Evolutionary conservation across 2,329 filamentous ascomycete genomes (phyloP).

Genomic region (Dothiorella sarmentorum): DNA sequence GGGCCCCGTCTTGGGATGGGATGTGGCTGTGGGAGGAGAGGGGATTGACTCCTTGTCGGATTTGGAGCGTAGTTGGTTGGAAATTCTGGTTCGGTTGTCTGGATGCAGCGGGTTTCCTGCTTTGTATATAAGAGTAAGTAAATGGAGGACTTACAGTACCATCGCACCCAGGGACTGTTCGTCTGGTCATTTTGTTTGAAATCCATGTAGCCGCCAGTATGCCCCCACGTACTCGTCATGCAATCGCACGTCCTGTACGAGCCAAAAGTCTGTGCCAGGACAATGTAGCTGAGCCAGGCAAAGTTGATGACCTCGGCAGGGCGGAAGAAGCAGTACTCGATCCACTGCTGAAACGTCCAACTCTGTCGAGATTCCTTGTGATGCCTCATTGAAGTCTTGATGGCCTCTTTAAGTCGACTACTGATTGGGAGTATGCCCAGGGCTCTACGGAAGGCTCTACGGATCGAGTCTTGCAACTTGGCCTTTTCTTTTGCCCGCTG

Average conservation of each 20-base stretch:
- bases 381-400: not conserved
- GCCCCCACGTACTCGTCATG: slow-evolving; percentile 37
- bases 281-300: slow-evolving; percentile 37
- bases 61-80: no score
- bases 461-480: slow-evolving; percentile 6
- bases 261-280: slow-evolving; percentile 43
- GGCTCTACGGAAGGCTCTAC: slow-evolving; percentile 10
- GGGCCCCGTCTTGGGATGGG: no score
- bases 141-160: slow-evolving; percentile 26
- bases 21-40: no score
- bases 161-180: slow-evolving; percentile 27
- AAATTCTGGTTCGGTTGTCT: no score
- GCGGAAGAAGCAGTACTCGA: slow-evolving; percentile 30
- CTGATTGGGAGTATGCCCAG: slow-evolving; percentile 18
- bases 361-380: not conserved
- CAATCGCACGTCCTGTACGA: slow-evolving; percentile 43
- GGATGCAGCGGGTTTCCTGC: no score
- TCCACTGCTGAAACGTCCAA: slow-evolving; percentile 20
- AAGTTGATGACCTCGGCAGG: slow-evolving; percentile 38
- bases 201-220: slow-evolving; percentile 43
- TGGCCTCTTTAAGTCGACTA: not conserved
- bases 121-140: not conserved
- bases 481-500: slow-evolving; percentile 2
- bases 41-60: no score
- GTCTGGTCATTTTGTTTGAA: slow-evolving; percentile 30